Evolutionary conservation across 805 yeast genomes (phyloP), one percentile per base, ranked within the genome.

Genomic region (Torulaspora indica): DNA sequence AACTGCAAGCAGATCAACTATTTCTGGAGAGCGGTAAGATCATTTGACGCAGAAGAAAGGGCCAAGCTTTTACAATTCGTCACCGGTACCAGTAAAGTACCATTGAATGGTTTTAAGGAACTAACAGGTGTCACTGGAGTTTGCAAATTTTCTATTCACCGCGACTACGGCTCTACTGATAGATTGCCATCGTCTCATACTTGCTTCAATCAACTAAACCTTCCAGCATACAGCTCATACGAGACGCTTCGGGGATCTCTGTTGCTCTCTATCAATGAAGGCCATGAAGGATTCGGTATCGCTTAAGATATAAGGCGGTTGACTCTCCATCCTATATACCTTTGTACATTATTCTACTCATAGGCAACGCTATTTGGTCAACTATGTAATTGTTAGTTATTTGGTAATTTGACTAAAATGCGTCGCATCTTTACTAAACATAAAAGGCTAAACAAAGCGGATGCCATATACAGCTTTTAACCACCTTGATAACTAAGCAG

Each of bases 1-100:
- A 75, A 85, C 1, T 85, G 95, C 2, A 80, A 86, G 24, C 97
- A 90, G 60, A 82, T 93, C 45, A 89, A 84, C 59, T 91, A 97
- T 86, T 93, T 93, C 68, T 93, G 99, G 99, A 75, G 97, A 60
- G 96, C 97, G 1, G 96, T 93, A 10, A 79, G 88, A 56, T 86
- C 97, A 1, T 93, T 93, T 67, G 96, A 88, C 57, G 77, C 77
- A 13, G 98, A 93, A 62, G 97, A 93, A 61, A 75, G 95, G 38
- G 99, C 98, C 7, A 90, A 89, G 60, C 69, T 93, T 52, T 70
- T 93, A 46, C 99, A 93, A 62, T 93, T 93, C 71, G 91, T 95
- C 1, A 93, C 99, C 0, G 99, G 99, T 48, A 91, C 99, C 0
- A 82, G 95, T 49, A 89, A 90, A 64, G 98, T 93, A 7, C 98